Conservation (phyloP, 2,329 filamentous ascomycete genomes). For the Fusarium sp. region DNA sequence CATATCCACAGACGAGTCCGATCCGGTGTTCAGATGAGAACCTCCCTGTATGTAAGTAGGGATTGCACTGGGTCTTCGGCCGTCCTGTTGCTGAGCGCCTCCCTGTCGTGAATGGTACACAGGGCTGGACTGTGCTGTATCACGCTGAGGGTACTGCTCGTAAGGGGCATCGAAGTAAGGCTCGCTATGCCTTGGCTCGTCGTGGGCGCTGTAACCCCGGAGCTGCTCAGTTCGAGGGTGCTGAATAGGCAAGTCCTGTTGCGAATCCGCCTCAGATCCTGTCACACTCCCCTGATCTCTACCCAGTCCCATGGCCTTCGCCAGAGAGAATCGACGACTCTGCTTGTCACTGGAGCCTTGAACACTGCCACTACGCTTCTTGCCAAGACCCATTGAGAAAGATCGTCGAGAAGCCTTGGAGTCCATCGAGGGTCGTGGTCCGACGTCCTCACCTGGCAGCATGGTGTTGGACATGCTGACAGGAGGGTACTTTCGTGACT, state of each 20-base stretch:
- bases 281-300: slow-evolving; percentile 65
- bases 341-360: slow-evolving; percentile 70
- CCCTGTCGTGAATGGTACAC: slow-evolving; percentile 59
- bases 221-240: slow-evolving; percentile 53
- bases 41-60: slow-evolving; percentile 62
- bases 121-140: slow-evolving; percentile 53
- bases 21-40: slow-evolving; percentile 63
- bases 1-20: slow-evolving; percentile 67
- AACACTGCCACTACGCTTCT: slow-evolving; percentile 78
- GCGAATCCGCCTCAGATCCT: slow-evolving; percentile 63
- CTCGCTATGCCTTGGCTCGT: slow-evolving; percentile 54
- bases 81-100: slow-evolving; percentile 58
- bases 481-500: slow-evolving; percentile 83
- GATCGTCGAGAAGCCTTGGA: slow-evolving; percentile 76
- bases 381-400: slow-evolving; percentile 76
- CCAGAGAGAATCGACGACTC: slow-evolving; percentile 76
- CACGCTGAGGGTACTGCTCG: slow-evolving; percentile 55
- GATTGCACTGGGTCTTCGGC: slow-evolving; percentile 58
- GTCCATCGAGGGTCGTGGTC: slow-evolving; percentile 74
- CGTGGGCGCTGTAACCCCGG: slow-evolving; percentile 54
- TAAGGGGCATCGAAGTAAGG: slow-evolving; percentile 58
- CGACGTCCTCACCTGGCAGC: slow-evolving; percentile 67
- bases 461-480: slow-evolving; percentile 88
- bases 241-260: slow-evolving; percentile 66
- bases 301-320: slow-evolving; percentile 73